These are phyloP conservation scores for Haberlea rhodopensis DNA, from an alignment of 257 asterid genomes.

Conservation along the genomic window DNA sequence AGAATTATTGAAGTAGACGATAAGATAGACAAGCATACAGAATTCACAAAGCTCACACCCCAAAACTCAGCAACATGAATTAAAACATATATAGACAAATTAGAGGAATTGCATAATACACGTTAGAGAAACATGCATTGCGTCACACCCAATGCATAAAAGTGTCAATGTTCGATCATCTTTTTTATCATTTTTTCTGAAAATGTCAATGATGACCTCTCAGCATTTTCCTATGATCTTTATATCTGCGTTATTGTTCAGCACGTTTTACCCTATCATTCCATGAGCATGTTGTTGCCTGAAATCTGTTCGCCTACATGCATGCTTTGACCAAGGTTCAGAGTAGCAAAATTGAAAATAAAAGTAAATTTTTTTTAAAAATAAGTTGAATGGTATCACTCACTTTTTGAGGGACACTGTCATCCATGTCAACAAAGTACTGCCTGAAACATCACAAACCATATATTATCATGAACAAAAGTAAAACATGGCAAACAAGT, in stretches of 20 bases:
- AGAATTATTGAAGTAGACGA: not conserved
- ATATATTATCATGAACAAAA: conserved; percentile 12
- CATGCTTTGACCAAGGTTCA: not conserved
- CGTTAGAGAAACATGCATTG: not conserved
- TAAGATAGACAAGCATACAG: not conserved
- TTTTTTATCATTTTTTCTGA: too few relatives aligned
- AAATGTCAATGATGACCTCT: not conserved
- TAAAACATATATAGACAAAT: not conserved
- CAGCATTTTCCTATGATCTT: too few relatives aligned
- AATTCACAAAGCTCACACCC: not conserved
- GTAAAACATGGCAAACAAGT: conserved; percentile 12
- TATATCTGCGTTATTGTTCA: too few relatives aligned
- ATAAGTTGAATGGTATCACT: conserved; percentile 16
- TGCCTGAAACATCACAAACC: conserved; percentile 42
- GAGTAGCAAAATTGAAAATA: not conserved
- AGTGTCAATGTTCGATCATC: not conserved
- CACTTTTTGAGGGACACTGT: conserved; percentile 56
- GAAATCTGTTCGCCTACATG: too few relatives aligned
- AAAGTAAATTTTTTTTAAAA: not conserved
- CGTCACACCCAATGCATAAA: not conserved
- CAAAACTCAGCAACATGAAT: not conserved
- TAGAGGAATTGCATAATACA: not conserved
- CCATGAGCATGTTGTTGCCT: too few relatives aligned
- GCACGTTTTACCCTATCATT: too few relatives aligned
- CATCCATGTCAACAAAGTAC: conserved; percentile 51